Percentiles rank a stretch among this genome's conserved stretches.
Conservation (phyloP, 1,284 basidiomycete species). For the Cerioporus squamosus region DNA sequence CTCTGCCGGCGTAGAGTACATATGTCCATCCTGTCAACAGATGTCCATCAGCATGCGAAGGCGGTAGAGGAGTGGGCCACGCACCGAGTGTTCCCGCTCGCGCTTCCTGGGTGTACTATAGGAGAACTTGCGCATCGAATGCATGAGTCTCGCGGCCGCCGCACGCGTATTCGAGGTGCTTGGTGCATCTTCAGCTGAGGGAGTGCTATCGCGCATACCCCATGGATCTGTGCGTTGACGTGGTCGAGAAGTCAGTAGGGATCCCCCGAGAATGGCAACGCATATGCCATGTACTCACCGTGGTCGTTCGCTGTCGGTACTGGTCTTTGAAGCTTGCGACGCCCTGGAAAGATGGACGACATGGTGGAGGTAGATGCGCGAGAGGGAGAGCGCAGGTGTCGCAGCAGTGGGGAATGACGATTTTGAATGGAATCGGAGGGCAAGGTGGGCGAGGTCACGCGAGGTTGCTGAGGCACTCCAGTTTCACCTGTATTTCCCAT, state of each 20-base stretch:
- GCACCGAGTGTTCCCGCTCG: constrained; percentile 33
- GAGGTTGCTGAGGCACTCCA: neutral
- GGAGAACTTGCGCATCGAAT: constrained; percentile 46
- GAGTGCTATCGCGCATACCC: neutral
- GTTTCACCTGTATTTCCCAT: neutral
- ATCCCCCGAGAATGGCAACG: neutral
- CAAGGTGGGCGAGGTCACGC: constrained; percentile 8
- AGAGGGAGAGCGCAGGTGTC: neutral
- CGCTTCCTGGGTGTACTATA: constrained; percentile 37
- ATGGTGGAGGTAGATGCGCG: neutral
- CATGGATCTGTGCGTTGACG: constrained; percentile 11
- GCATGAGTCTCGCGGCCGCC: constrained; percentile 47
- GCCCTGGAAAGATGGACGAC: constrained; percentile 11
- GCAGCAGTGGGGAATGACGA: neutral
- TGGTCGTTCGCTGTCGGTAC: constrained; percentile 13
- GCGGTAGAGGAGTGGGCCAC: constrained; percentile 13
- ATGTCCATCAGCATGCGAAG: neutral
- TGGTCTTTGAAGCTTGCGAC: constrained; percentile 13
- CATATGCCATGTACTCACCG: constrained; percentile 3
- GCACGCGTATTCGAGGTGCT: constrained; percentile 24
- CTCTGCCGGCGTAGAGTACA: constrained; percentile 61
- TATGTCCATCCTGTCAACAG: constrained; percentile 36
- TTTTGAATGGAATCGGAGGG: neutral
- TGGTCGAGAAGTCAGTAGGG: neutral
- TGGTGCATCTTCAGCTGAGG: constrained; percentile 1